Evolutionary conservation across 768 basidiomycete species (phyloP), one percentile per base, ranked within the genome.

Genomic region (Melanogaster broomeanus): DNA sequence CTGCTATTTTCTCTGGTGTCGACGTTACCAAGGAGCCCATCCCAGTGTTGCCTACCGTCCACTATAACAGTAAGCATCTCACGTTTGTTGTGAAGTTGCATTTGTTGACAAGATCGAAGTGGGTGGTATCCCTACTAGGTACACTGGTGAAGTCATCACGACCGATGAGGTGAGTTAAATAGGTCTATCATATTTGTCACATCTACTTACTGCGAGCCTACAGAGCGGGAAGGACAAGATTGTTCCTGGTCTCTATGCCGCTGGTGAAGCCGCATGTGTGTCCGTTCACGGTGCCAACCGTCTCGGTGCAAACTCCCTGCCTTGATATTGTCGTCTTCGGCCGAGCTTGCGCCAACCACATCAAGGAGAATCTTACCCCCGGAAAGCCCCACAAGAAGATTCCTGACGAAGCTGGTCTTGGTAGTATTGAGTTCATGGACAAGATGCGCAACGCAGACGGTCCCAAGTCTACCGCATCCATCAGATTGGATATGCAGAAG

Each of bases 21-120:
- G 97, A 99, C 72, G 97, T 99, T 51, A 98, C 97, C 56, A 98
- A 99, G 78, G 96, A 98, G 70, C 97, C 97, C 31, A 99, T 99
- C 63, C 97, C 97, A 33, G 97, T 99, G 24, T 74, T 99, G 56
- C 97, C 97, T 27, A 99, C 97, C 35, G 97, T 97, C 30, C 96
- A 98, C 74, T 98, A 98, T 75, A 98, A 98, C 72, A 94, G 93
- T 96, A 71, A 74, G 92, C 77, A 12, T 42, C 18, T 35, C 9
- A 39, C 43, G 15, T 11, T 18, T 15, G 15, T 39, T 35, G 31
- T 0, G 3, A 3, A 38, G 28, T 55, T 49, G 52, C 60, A 49
- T 43, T 24, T 16, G 39, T 31, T 66, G 44, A 69, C 30, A 1
- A 16, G 31, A 30, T 22, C 52, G 33, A 44, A 93, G 94, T 98